phyloP scores from a whole-genome alignment of 306 rosid genomes.

The Vicia faba region DNA sequence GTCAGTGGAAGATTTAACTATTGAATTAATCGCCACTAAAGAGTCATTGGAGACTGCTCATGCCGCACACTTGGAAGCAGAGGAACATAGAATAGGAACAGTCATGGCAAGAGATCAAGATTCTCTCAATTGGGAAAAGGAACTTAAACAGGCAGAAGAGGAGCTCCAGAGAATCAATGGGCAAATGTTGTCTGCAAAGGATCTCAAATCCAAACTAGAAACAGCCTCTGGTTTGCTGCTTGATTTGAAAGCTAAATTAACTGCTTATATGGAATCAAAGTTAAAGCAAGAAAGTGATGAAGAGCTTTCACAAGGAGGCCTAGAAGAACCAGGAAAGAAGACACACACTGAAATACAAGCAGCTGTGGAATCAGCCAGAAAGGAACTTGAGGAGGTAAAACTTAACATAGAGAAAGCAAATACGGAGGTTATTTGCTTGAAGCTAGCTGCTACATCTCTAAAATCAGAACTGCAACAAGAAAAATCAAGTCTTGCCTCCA shows the following conservation, averaged over 20 bases:
- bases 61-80: slow-evolving; percentile 92
- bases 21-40: slow-evolving; percentile 84
- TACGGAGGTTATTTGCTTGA: slow-evolving; percentile 78
- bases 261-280: slow-evolving; percentile 86
- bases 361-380: slow-evolving; percentile 75
- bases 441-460: slow-evolving; percentile 80
- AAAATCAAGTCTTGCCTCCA: slow-evolving; percentile 67
- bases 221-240: slow-evolving; percentile 75
- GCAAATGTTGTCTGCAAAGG: slow-evolving; percentile 75
- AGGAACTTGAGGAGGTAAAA: slow-evolving; percentile 83
- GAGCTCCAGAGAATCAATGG: slow-evolving; percentile 77
- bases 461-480: slow-evolving; percentile 78
- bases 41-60: slow-evolving; percentile 90
- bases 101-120: slow-evolving; percentile 96
- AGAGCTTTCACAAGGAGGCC: slow-evolving; percentile 46
- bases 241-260: slow-evolving; percentile 84
- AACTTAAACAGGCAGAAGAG: slow-evolving; percentile 83
- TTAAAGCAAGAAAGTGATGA: slow-evolving; percentile 57
- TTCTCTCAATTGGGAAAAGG: slow-evolving; percentile 93
- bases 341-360: slow-evolving; percentile 68
- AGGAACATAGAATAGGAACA: slow-evolving; percentile 92
- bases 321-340: slow-evolving; percentile 54
- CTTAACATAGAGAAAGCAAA: slow-evolving; percentile 86
- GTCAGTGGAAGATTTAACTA: slow-evolving; percentile 85
- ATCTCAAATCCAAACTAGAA: slow-evolving; percentile 82